Base-by-base conservation (phyloP, 2,329 filamentous ascomycete species). In the Apiospora phragmitis region DNA sequence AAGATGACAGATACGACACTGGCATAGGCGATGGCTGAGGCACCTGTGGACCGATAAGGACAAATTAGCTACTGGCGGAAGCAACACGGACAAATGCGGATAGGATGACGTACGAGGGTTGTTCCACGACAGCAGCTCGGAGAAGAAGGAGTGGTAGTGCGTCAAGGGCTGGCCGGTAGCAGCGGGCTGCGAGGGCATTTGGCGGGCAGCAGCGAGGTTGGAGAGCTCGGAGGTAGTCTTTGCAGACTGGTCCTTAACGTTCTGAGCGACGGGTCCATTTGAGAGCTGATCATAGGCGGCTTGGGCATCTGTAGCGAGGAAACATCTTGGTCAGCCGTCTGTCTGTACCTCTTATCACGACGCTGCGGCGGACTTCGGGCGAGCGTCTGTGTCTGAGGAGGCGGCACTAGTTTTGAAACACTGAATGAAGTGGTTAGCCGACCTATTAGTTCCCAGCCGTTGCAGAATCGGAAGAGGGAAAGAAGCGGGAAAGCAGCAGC, bases 71-170 rank as follows among this genome's bases (percentile, higher is more conserved):
- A 38, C 43, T n/a, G 7, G 24, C 18, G n/a, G 42, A 38, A 7
- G 18, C 14, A 38, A n/a, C 9, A 4, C 29, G 2, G 8, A 41
- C 47, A 69, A 49, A 68, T 41, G 7, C 18, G 42, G 55, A 65
- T 68, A 29, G 67, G 68, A 45, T 41, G 35, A 85, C 87, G 78
- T 85, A 90, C 89, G 87, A 78, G 89, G 89, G 79, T 91, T 90
- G 78, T 91, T 86, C 89, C 91, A 92, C 75, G 90, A 92, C 72
- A 93, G 84, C 70, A 93, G 85, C 80, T 91, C 89, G 68, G 87
- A 88, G 81, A 93, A 92, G 82, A 92, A 89, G 21, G 90, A 92
- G 83, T 92, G 90, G 80, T 92, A 93, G 81, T 91, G 89, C 71
- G 89, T 92, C 77, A 92, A 81, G 68, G 87, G 87, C 80, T 91